Base-by-base conservation (phyloP, 2,329 filamentous ascomycete species). In the Calycina herbarum region DNA sequence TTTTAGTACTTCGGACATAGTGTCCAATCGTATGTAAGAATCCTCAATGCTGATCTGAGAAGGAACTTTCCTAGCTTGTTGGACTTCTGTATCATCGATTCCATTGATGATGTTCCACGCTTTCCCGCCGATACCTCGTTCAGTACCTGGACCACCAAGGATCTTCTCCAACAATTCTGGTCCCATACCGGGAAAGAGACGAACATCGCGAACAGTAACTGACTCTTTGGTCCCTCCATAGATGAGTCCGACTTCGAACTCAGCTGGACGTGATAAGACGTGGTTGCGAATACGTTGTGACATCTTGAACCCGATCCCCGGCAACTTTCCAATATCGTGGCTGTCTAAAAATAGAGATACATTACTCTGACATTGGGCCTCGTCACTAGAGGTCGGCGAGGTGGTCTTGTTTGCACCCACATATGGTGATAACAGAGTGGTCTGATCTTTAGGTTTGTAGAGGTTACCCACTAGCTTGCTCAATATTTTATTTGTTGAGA, bases 1-100 rank as follows among this genome's bases (percentile, higher is more conserved):
- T 68, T 85, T 86, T 54, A 81, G 79, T 35, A 96, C 86, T 66
- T 88, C 83, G 0, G 85, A 77, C 61, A 89, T 75, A 0, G 83
- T 87, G 70, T 90, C 85, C 1, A 97, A 80, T 0, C 88, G 86
- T 29, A 86, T 84, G 76, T 96, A 98, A 17, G 93, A 95, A 78
- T 98, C 94, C 75, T 98, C 94, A 69, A 98, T 95, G 76, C 92
- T 95, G 75, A 98, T 96, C 77, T 97, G 94, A 1, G 87, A 88
- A 0, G 94, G 94, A 1, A 96, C 78, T 57, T 88, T 85, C 70
- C 86, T 86, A 1, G 88, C 90, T 68, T 88, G 83, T 60, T 88
- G 87, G 20, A 98, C 93, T 66, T 92, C 88, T 0, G 85, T 82
- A 62, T 87, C 79, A 76, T 98, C 94, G 33, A 93, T 82, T 5